Base-by-base conservation (phyloP, 2,329 filamentous ascomycete genomes). In the Tolypocladium amazonense region DNA sequence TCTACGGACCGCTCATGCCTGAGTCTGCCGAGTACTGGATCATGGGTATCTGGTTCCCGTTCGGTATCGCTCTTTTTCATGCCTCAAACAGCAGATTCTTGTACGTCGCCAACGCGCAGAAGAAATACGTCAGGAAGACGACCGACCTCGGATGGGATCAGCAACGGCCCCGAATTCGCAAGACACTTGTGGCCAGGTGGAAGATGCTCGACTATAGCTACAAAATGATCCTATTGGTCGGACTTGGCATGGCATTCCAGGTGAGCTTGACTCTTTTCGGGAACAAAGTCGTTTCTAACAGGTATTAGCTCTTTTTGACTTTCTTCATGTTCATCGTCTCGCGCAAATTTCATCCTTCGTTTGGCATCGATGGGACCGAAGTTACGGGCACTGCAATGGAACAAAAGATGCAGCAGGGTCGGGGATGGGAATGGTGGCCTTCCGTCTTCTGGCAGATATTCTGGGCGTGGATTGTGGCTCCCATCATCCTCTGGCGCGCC, bases 351-450 rank as follows among this genome's bases (percentile, higher is more conserved):
- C 86, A 89, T 67, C 68, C 73, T 15, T 79, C 78, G 6, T 88
- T 84, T 55, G 81, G 84, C 60, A 78, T 86, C 33, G 81, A 83
- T 3, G 82, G 83, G 59, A 85, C 84, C 37, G 86, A 87, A 63
- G 81, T 87, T 59, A 70, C 71, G 20, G 82, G 82, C 43, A 84
- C 80, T 1, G 74, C 78, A 18, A 78, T 79, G 62, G 79, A 84
- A 50, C 72, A 77, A 55, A 76, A 76, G 59, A 72, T 76, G 27
- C 70, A 73, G 43, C 78, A 79, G 64, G 70, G 72, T 57, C 72
- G 75, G 23, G 87, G 87, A 11, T 86, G 81, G 78, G 87, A 90
- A 74, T 90, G 87, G 87, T 81, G 84, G 75, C 83, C 84, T 0
- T 85, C 83, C 0, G 79, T 85, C 53, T 75, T 85, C 58, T 88